phyloP scores from a whole-genome alignment of 305 asterid species.

The Stenogyne calaminthoides region DNA sequence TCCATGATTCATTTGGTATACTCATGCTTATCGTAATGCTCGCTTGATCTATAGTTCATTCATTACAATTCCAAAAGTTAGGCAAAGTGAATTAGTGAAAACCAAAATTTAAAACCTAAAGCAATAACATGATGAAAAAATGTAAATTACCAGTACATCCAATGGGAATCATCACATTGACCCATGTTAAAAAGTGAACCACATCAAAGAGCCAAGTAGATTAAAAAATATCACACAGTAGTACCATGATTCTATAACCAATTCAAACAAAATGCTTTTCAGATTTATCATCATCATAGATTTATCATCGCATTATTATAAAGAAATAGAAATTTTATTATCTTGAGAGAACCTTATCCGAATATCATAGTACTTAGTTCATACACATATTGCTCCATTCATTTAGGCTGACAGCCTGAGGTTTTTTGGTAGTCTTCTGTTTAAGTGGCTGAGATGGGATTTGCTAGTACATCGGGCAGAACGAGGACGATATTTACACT shows the following conservation, averaged over 20 bases:
- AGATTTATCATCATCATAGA: background rate
- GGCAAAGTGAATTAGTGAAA: background rate
- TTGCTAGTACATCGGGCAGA: conserved; percentile 4
- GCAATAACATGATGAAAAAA: background rate
- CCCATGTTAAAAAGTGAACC: conserved; percentile 9
- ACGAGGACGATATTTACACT: conserved; percentile 5
- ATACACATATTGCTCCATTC: conserved; percentile 12
- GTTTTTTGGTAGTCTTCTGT: background rate
- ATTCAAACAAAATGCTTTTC: conserved; percentile 16
- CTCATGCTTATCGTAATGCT: conserved; percentile 51
- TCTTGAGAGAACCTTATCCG: background rate
- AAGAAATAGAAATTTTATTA: background rate
- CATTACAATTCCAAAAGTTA: conserved; percentile 30
- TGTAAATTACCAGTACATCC: background rate
- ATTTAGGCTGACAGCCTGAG: background rate
- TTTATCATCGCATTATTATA: background rate
- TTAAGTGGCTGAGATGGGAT: conserved; percentile 11
- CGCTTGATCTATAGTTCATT: conserved; percentile 52
- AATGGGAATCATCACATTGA: conserved; percentile 23
- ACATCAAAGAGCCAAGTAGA: background rate
- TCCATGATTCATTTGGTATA: conserved; percentile 66
- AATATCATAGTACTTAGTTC: background rate
- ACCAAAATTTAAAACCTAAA: background rate
- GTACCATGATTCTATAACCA: conserved; percentile 4
- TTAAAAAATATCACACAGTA: background rate